Evolutionary conservation across 176 grass and related monocot genomes (phyloP), one percentile per base, ranked within the genome.

Genomic region (Oryza coarctata): DNA sequence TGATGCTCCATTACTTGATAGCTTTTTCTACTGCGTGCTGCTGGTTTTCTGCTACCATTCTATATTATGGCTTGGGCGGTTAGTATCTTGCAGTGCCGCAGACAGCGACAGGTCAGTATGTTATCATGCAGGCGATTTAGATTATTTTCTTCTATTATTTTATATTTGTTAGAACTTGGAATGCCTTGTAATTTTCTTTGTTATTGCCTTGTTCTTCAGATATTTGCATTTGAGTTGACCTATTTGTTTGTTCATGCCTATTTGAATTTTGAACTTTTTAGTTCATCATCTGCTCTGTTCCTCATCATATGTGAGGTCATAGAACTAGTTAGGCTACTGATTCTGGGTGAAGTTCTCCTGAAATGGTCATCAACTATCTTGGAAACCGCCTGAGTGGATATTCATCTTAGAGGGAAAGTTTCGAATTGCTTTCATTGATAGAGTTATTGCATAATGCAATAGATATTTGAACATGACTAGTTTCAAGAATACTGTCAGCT

Each of bases 1-100:
- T 74, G 44, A 82, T 66, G 41, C 18, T 61, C 68, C 58, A 70
- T 69, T 35, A 29, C 79, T 81, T 88, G 67, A 14, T 72, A 98
- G 92, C 90, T 93, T 84, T 98, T 98, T 81, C 88, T 98, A 68
- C 71, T 98, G 44, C 86, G 88, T 22, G 88, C 92, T 84, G 90
- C 88, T 84, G 90, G 90, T 77, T 98, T 98, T 76, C 86, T 98
- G 61, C 71, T 98, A 28, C 92, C 95, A 45, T 94, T 94, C 75
- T 98, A 98, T 85, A 88, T 94, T 72, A 94, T 98, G 90, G 92
- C 90, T 71, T 94, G 95, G 95, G 90, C 88, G 30, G 92, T 94
- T 76, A 94, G 88, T 85, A 91, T 98, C 39, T 87, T 98, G 64
- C 95, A 94, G 81, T 88, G 74, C 30, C 85, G 88, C 66, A 92